phyloP scores from a whole-genome alignment of 345 rosid genomes.

The Linum trigynum region DNA sequence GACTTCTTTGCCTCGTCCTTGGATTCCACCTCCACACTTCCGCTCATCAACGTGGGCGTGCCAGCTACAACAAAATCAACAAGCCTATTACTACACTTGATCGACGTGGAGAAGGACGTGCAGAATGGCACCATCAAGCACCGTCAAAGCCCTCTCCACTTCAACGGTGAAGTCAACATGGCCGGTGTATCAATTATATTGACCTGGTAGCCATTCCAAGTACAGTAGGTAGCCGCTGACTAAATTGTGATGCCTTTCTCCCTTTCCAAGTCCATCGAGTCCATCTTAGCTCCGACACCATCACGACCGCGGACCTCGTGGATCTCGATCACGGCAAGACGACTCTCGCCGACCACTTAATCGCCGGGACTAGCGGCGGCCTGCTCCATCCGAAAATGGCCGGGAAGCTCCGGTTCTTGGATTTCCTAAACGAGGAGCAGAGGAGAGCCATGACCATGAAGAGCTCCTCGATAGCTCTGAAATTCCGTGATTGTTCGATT shows the following conservation, averaged over 20 bases:
- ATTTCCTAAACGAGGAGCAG: constrained; percentile 89
- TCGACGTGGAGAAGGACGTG: too few species aligned
- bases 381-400: constrained; percentile 75
- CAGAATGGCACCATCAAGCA: constrained; percentile 92
- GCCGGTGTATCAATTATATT: constrained; percentile 94
- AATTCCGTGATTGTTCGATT: constrained; percentile 41
- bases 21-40: not conserved
- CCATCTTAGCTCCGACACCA: constrained; percentile 99
- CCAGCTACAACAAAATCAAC: too few species aligned
- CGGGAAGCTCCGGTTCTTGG: constrained; percentile 79
- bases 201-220: constrained; percentile 92
- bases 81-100: too few species aligned
- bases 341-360: constrained; percentile 84
- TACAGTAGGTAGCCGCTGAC: constrained; percentile 95
- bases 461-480: constrained; percentile 78
- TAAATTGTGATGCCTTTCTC: constrained; percentile 99
- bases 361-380: constrained; percentile 75
- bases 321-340: constrained; percentile 97
- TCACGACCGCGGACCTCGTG: constrained; percentile 96
- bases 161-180: constrained; percentile 98
- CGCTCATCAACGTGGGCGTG: not conserved
- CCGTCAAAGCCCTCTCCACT: constrained; percentile 96
- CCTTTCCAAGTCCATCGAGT: constrained; percentile 95
- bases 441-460: constrained; percentile 98
- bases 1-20: not conserved